Conservation (phyloP, 768 basidiomycete genomes). For the Scleroderma citrinum region DNA sequence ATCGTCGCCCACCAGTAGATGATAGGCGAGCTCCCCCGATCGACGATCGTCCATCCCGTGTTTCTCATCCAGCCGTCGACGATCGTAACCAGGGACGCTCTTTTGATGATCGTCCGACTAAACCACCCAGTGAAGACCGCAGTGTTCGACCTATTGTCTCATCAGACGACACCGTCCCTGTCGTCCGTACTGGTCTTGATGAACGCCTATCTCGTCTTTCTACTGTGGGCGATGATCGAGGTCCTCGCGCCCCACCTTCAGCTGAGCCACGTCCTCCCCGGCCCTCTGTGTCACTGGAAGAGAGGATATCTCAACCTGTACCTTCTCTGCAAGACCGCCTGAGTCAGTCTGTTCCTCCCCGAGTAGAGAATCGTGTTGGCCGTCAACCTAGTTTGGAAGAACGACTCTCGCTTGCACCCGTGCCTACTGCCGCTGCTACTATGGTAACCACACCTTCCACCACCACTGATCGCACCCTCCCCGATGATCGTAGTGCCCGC, state of each 20-base stretch:
- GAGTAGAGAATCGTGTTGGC: constrained; percentile 12
- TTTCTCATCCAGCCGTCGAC: constrained; percentile 15
- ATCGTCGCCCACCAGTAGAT: constrained; percentile 24
- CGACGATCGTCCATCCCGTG: constrained; percentile 23
- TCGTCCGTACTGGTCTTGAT: constrained; percentile 8
- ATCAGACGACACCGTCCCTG: constrained; percentile 14
- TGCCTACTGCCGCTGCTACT: constrained; percentile 15
- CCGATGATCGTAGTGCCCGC: constrained; percentile 13
- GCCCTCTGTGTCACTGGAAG: constrained; percentile 30
- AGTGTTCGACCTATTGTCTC: constrained; percentile 7
- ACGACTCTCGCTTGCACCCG: constrained; percentile 32
- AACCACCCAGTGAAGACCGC: constrained; percentile 24
- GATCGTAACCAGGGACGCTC: constrained; percentile 13
- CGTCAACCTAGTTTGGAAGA: constrained; percentile 37
- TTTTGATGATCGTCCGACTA: constrained; percentile 29
- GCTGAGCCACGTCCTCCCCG: constrained; percentile 24
- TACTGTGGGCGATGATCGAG: constrained; percentile 24
- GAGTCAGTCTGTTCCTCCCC: constrained; percentile 26
- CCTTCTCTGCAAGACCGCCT: constrained; percentile 36
- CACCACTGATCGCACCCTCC: constrained; percentile 14
- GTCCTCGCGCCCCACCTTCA: constrained; percentile 8
- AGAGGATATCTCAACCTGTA: constrained; percentile 32
- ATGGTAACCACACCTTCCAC: constrained; percentile 4
- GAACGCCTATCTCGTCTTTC: constrained; percentile 8
- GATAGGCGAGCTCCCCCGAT: constrained; percentile 23